phyloP scores from a whole-genome alignment of 129 eudicot genomes.

The Lactuca saligna region DNA sequence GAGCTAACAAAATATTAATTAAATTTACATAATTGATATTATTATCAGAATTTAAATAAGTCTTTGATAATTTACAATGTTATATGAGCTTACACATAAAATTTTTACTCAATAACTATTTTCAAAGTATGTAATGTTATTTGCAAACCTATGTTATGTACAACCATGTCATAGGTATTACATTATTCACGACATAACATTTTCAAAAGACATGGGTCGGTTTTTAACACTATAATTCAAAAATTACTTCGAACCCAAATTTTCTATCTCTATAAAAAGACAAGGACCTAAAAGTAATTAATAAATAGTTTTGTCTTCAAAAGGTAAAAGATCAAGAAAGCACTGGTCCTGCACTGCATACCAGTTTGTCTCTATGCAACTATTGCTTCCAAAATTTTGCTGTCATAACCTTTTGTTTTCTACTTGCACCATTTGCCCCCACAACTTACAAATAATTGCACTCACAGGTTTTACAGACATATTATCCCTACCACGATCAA shows the following conservation, averaged over 20 bases:
- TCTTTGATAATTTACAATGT: background rate
- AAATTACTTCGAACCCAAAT: background rate
- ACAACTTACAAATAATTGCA: conserved; percentile 39
- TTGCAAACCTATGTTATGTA: background rate
- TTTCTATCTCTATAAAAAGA: background rate
- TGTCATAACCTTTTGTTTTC: conserved; percentile 47
- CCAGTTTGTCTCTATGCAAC: conserved; percentile 28
- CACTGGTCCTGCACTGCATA: conserved; percentile 37
- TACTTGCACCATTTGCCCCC: conserved; percentile 47
- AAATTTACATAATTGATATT: too few relatives aligned
- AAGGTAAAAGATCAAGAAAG: conserved; percentile 21
- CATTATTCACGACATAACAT: background rate
- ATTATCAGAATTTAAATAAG: too few relatives aligned
- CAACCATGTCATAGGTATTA: background rate
- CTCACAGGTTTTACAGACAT: conserved; percentile 35
- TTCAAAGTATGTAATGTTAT: background rate
- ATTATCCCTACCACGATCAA: conserved; percentile 38
- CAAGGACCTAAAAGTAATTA: conserved; percentile 19
- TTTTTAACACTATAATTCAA: background rate
- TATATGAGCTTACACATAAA: background rate
- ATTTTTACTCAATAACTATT: too few relatives aligned
- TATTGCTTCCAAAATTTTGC: conserved; percentile 39
- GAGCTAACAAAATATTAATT: too few relatives aligned
- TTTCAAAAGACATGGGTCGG: background rate
- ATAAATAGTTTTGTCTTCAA: conserved; percentile 18